Base-by-base conservation (phyloP, 116 monocot genomes). In the Papilionanthe hybrid region DNA sequence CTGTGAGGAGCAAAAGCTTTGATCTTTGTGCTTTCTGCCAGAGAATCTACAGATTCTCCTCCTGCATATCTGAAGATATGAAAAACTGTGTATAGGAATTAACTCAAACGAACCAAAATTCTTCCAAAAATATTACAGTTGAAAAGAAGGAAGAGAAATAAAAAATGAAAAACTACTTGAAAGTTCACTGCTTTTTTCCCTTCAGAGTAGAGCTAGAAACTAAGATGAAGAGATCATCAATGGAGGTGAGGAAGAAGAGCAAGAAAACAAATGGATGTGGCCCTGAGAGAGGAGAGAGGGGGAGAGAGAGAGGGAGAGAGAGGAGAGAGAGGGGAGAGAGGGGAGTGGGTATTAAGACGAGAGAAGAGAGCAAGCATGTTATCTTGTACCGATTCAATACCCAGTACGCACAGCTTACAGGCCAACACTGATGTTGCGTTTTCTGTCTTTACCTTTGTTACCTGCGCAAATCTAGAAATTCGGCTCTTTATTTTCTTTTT, bases 391-490 rank as follows among this genome's bases (percentile, higher is more conserved):
- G 77, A 81, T 83, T 69, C 69, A 69, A 69, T 69, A 69, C 32
- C 32, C 69, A 69, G 69, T 37, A 37, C 15, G 69, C 29, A 15
- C 72, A 42, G 57, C 82, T 79, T 63, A 71, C 44, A 83, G 50
- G 67, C 66, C 67, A 25, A 76, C 76, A 83, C 80, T 89, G 85
- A 89, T 79, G 88, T 81, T 83, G 85, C 81, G 77, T 85, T 81
- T 82, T 85, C 85, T 91, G 91, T 89, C 91, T 84, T 91, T 91
- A 85, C 69, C 87, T 84, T 83, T 88, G 85, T 83, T 85, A 58
- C 60, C 77, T 67, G 49, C 77, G 47, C 79, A 75, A 15, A 78
- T 71, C 75, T 76, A 79, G 50, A 86, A 83, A 81, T 84, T 81
- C 79, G 68, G 79, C 37, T 58, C 49, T 20, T 12, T 22, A 5